These are phyloP conservation scores for Leptodontidium sp. DNA, from an alignment of 2,329 filamentous ascomycete species.

Conservation along the genomic window DNA sequence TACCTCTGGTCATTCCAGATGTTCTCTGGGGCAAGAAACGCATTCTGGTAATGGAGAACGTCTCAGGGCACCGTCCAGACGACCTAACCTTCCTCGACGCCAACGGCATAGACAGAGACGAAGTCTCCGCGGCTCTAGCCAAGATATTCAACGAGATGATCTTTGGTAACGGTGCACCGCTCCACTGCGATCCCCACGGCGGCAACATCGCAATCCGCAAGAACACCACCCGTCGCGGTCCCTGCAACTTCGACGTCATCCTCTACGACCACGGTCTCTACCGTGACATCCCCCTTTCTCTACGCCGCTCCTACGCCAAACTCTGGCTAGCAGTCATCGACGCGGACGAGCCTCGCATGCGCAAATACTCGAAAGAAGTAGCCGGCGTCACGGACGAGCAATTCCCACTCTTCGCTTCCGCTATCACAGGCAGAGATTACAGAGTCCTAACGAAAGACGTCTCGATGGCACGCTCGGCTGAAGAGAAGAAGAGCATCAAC, in stretches of 20 bases:
- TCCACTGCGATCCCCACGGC: conserved; percentile 97
- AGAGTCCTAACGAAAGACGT: conserved; percentile 72
- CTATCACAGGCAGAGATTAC: conserved; percentile 95
- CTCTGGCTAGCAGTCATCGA: conserved; percentile 97
- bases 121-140: conserved; percentile 90
- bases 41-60: conserved; percentile 94
- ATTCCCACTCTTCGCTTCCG: conserved; percentile 93
- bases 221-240: conserved; percentile 66
- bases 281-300: conserved; percentile 81
- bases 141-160: conserved; percentile 99
- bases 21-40: conserved; percentile 90
- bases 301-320: conserved; percentile 90
- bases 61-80: conserved; percentile 86
- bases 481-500: conserved; percentile 89
- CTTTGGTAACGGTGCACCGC: conserved; percentile 84
- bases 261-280: conserved; percentile 98
- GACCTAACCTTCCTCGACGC: conserved; percentile 87
- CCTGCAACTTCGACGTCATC: conserved; percentile 88
- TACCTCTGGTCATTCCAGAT: conserved; percentile 88
- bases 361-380: conserved; percentile 86
- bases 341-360: conserved; percentile 85
- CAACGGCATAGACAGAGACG: conserved; percentile 90
- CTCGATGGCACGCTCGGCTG: conserved; percentile 63
- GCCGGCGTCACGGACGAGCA: conserved; percentile 88
- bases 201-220: conserved; percentile 93